Conservation (phyloP, 2,329 filamentous ascomycete genomes). For the Gaeumannomyces tritici region DNA sequence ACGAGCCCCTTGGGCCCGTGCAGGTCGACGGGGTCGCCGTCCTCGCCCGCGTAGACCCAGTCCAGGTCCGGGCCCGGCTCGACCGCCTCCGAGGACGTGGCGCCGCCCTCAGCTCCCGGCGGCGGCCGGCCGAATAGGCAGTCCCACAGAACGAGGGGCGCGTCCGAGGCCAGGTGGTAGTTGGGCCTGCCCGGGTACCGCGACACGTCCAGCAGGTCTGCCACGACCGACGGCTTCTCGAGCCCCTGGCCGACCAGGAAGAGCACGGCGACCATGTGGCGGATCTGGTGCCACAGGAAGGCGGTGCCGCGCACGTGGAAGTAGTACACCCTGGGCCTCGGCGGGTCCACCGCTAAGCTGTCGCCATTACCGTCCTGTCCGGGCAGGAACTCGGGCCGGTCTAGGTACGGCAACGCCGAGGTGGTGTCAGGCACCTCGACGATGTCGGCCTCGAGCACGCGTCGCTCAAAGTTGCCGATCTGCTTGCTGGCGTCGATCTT, state of each 20-base stretch:
- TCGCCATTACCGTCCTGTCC: conserved; percentile 9
- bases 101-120: conserved; percentile 16
- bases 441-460: conserved; percentile 73
- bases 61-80: conserved; percentile 33
- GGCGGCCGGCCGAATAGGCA: conserved; percentile 58
- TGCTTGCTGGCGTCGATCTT: conserved; percentile 88
- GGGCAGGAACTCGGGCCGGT: conserved; percentile 31
- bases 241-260: conserved; percentile 87
- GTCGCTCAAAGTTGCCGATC: conserved; percentile 70
- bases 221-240: conserved; percentile 64
- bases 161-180: conserved; percentile 86
- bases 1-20: conserved; percentile 58
- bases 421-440: conserved; percentile 52
- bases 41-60: conserved; percentile 75
- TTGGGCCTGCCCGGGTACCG: conserved; percentile 67
- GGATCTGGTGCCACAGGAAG: conserved; percentile 97
- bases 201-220: conserved; percentile 62
- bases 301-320: conserved; percentile 85
- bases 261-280: conserved; percentile 86
- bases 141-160: conserved; percentile 90
- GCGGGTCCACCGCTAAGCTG: conserved; percentile 1
- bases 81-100: conserved; percentile 16
- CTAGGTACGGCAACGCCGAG: conserved; percentile 47
- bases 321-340: conserved; percentile 62
- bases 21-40: conserved; percentile 38